Conservation (phyloP, 73 alveolate genomes). For the Paramecium sexaurelia region DNA sequence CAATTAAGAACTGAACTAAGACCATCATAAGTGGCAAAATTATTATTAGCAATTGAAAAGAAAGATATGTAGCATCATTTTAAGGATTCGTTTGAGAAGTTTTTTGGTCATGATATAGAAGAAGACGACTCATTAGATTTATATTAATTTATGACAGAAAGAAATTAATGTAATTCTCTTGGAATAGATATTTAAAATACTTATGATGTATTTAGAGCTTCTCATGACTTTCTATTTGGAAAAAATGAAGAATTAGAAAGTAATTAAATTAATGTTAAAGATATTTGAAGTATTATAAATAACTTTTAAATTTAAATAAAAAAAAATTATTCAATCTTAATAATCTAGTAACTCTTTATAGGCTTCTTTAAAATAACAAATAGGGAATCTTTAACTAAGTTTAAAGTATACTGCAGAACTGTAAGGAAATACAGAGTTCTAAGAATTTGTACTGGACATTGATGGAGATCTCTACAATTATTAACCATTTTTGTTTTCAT, state of each 20-base stretch:
- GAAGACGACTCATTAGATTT: slow-evolving; percentile 52
- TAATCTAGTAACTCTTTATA: neutral
- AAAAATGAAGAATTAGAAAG: neutral
- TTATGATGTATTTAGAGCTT: slow-evolving; percentile 42
- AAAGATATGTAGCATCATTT: slow-evolving; percentile 50
- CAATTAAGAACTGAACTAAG: slow-evolving; percentile 19
- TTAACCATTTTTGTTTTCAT: neutral
- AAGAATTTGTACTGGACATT: slow-evolving; percentile 16
- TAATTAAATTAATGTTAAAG: neutral
- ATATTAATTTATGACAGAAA: slow-evolving; percentile 48
- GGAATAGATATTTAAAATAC: slow-evolving; percentile 53
- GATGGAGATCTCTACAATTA: slow-evolving; percentile 15
- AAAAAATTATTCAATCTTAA: neutral
- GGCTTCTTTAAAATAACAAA: neutral
- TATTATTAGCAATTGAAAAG: slow-evolving; percentile 46
- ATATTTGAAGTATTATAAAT: neutral
- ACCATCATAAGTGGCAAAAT: slow-evolving; percentile 45
- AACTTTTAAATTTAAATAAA: neutral
- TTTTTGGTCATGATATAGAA: slow-evolving; percentile 25
- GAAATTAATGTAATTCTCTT: slow-evolving; percentile 24
- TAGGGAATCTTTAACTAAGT: slow-evolving; percentile 8
- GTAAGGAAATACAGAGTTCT: slow-evolving; percentile 39
- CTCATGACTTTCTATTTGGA: slow-evolving; percentile 34
- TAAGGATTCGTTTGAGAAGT: slow-evolving; percentile 22
- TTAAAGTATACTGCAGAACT: slow-evolving; percentile 21